These are phyloP conservation scores for Aureobasidium uvarum DNA, from an alignment of 2,329 filamentous ascomycete species.

Conservation along the genomic window DNA sequence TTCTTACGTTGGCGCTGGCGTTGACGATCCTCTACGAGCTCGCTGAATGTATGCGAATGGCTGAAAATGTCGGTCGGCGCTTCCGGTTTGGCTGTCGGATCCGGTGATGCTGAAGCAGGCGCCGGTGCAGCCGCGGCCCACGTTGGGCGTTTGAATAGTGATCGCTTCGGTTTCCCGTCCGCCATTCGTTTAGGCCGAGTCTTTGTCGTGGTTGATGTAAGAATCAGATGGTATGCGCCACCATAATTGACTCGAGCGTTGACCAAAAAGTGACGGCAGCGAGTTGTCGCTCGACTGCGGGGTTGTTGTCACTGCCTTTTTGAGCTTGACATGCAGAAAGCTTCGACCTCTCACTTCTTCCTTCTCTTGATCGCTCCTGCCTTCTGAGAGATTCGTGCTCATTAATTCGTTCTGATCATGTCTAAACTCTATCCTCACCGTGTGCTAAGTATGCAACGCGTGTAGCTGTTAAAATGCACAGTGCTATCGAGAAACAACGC, in stretches of 20 bases:
- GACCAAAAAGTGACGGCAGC: conserved; percentile 12
- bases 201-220: not conserved
- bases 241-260: conserved; percentile 1
- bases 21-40: conserved; percentile 43
- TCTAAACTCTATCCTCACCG: not conserved
- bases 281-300: conserved; percentile 1
- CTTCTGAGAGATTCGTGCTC: not conserved
- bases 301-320: conserved; percentile 4
- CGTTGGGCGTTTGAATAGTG: conserved; percentile 28
- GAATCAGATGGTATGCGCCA: not conserved
- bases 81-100: conserved; percentile 27
- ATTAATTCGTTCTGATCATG: not conserved
- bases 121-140: conserved; percentile 16
- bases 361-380: not conserved
- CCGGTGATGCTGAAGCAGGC: conserved; percentile 11
- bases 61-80: conserved; percentile 44
- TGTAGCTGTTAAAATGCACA: too few relatives aligned
- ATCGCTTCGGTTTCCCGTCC: conserved; percentile 24
- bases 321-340: not conserved
- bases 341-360: not conserved
- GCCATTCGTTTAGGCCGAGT: conserved; percentile 1
- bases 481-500: too few relatives aligned
- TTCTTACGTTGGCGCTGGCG: conserved; percentile 36
- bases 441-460: too few relatives aligned
- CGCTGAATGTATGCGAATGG: conserved; percentile 42